Conservation (phyloP, 1,139 yeast genomes). For the Nakaseomyces bracarensis region DNA sequence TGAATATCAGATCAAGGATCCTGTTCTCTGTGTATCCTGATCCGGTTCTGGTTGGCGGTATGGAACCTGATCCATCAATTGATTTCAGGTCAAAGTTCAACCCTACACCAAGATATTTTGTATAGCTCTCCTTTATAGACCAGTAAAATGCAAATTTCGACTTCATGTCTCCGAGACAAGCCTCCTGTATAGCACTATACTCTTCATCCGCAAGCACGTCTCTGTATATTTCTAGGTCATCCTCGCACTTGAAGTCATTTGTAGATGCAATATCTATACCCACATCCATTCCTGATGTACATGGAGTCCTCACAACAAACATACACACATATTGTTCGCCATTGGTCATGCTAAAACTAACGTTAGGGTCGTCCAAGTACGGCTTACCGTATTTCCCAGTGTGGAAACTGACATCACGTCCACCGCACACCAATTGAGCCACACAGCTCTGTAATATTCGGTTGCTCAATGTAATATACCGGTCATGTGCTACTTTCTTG, state of each 20-base stretch:
- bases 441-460: conserved; percentile 31
- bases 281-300: conserved; percentile 28
- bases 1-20: neutral
- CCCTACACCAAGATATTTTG: conserved; percentile 57
- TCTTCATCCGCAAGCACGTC: conserved; percentile 46
- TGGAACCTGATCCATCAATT: conserved; percentile 18
- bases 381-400: conserved; percentile 39
- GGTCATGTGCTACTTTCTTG: conserved; percentile 28
- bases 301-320: conserved; percentile 30
- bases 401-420: conserved; percentile 19
- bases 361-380: conserved; percentile 30
- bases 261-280: conserved; percentile 61
- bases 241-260: conserved; percentile 33
- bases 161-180: conserved; percentile 11
- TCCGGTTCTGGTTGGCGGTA: neutral
- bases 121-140: conserved; percentile 68
- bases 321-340: conserved; percentile 40
- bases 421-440: conserved; percentile 16
- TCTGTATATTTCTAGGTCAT: conserved; percentile 37
- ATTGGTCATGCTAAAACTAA: conserved; percentile 52
- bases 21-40: neutral
- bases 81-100: conserved; percentile 42
- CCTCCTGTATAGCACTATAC: conserved; percentile 26
- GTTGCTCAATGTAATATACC: conserved; percentile 30
- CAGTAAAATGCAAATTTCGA: conserved; percentile 46